Conservation (phyloP, 805 yeast species). For the Candida chilensis region DNA sequence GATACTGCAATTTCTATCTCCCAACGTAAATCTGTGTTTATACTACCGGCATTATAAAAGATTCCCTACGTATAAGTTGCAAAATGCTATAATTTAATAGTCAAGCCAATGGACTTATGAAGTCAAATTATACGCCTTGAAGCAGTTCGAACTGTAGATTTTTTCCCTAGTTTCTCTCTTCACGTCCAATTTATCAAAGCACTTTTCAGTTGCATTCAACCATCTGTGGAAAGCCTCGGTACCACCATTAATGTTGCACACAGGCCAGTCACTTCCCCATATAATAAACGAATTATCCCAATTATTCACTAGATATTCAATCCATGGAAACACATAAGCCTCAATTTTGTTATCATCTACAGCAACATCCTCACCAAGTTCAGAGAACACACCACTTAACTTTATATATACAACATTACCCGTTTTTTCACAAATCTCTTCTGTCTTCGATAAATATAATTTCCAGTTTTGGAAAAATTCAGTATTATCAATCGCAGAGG, state of each 20-base stretch:
- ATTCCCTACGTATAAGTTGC: too few relatives aligned
- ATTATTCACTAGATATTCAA: constrained; percentile 15
- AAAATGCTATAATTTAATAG: too few relatives aligned
- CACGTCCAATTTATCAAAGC: constrained; percentile 8
- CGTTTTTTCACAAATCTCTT: too few relatives aligned
- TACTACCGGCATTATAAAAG: too few relatives aligned
- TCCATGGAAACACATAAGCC: constrained; percentile 19
- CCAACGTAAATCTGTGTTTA: too few relatives aligned
- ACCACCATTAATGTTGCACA: constrained; percentile 14
- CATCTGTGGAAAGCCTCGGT: constrained; percentile 10
- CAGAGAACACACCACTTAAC: constrained; percentile 31
- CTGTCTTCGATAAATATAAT: too few relatives aligned
- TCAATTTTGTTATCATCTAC: constrained; percentile 1
- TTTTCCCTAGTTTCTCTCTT: constrained; percentile 5
- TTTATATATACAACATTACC: constrained; percentile 19
- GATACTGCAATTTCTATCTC: too few relatives aligned
- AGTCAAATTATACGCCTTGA: constrained; percentile 11
- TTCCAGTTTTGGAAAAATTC: too few relatives aligned
- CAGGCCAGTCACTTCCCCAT: constrained; percentile 41
- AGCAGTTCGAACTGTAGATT: constrained; percentile 9
- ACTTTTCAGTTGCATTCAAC: constrained; percentile 9
- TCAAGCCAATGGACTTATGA: too few relatives aligned
- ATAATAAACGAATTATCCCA: constrained; percentile 19
- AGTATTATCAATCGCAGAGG: too few relatives aligned
- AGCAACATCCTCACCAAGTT: constrained; percentile 8